Evolutionary conservation across 2,329 filamentous ascomycete genomes (phyloP), one percentile per base, ranked within the genome.

Genomic region (Grosmannia serpens): DNA sequence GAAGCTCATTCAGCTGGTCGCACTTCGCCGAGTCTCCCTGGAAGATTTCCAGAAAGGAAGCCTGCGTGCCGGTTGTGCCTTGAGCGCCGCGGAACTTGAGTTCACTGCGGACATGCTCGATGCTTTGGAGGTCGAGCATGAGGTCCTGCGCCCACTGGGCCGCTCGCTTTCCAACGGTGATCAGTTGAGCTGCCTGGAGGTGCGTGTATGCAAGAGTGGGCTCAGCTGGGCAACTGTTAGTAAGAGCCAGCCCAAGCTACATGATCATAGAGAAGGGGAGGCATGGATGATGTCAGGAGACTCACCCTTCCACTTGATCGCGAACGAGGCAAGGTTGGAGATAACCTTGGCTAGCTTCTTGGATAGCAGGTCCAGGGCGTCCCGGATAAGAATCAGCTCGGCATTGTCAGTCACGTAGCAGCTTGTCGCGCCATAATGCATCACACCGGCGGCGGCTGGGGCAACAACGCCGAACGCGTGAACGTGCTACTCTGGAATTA

Each of bases 351-450:
- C 41, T 20, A 95, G 73, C 72, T 91, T 95, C 41, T 84, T 83
- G 9, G 88, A 75, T 6, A 95, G 70, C 22, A 95, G 74, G 65
- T 92, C 83, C 59, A 95, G 73, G 15, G 84, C 91, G 47, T 64
- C 44, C 15, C 53, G 53, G 27, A 55, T 49, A 27, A 55, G 53
- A n/a, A 55, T 55, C 17, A 55, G 53, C 41, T 55, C 53, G 3
- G 53, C 41, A n/a, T 55, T 55, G n/a, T 55, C 63, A 27, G 55
- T 56, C 46, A 50, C 29, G n/a, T 50, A 56, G 41, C 53, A 55
- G 44, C 53, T 55, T 2, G 53, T 55, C 2, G 53, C 53, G 51
- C 53, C 53, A 5, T 49, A 49, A 13, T 55, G 53, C 27, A 55
- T 55, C 13, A 55, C 35, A 24, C 53, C 53, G 4, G 53, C 53